Evolutionary conservation across 2,329 filamentous ascomycete genomes (phyloP), one percentile per base, ranked within the genome.

Genomic region (Cercospora sojina): DNA sequence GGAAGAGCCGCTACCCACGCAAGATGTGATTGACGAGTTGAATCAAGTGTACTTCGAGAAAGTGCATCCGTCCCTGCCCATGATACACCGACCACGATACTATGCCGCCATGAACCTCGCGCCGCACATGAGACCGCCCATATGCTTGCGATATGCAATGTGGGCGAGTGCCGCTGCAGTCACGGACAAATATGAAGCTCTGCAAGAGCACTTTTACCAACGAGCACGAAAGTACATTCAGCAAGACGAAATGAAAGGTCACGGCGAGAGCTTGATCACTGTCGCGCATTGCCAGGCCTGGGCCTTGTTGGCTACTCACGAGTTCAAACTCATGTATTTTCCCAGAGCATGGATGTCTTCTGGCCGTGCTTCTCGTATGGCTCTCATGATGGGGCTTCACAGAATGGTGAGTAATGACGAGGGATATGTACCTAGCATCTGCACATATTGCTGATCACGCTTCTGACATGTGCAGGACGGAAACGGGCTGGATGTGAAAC

Each of bases 321-420:
- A 99, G 78, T 98, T 97, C 83, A 97, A 94, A 80, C 91, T 91
- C 85, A 97, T 98, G 91, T 96, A 93, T 78, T 98, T 98, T 73
- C 94, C 95, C 1, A 85, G 95, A 71, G 95, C 95, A 0, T 98
- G 95, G 95, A 88, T 97, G 81, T 97, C 91, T 72, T 90, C 91
- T 2, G 95, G 94, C 23, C 85, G 91, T 68, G 90, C 90, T 4
- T 87, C 90, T n/a, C 87, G 94, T 59, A 80, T 98, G 62, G 87
- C 87, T 59, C 90, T 96, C 74, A 97, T 98, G 94, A 92, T 97
- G 82, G 92, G 94, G 8, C 81, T 98, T 38, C 92, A 98, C 78
- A 88, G 93, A 67, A 79, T 97, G 58, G 51, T 56, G 25, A 25
- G 51, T 41, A n/a, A 41, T 41, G 16, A 41, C 35, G 13, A n/a